These are phyloP conservation scores for Singerocomus rubriflavus DNA, from an alignment of 1,284 basidiomycete genomes.

Conservation along the genomic window DNA sequence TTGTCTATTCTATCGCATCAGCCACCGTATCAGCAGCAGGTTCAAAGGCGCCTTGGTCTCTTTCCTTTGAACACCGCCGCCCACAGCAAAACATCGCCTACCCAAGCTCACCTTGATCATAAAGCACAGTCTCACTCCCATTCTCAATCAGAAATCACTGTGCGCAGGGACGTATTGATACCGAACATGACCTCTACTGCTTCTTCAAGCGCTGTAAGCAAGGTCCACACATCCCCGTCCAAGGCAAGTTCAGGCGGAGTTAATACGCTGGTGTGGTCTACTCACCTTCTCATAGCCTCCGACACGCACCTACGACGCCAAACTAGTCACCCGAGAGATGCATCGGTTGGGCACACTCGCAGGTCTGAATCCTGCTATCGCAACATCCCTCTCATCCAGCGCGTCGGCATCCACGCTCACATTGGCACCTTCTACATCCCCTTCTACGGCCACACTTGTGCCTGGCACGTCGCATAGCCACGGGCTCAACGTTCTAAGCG, in stretches of 20 bases:
- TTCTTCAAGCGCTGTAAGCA: slow-evolving; percentile 26
- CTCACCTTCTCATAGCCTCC: slow-evolving; percentile 41
- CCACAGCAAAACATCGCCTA: slow-evolving; percentile 15
- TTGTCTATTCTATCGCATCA: slow-evolving; percentile 12
- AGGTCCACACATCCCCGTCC: slow-evolving; percentile 58
- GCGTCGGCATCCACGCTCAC: slow-evolving; percentile 38
- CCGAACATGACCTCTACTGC: slow-evolving; percentile 26
- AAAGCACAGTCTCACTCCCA: slow-evolving; percentile 11
- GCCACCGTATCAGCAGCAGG: slow-evolving; percentile 4
- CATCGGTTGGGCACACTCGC: slow-evolving; percentile 66
- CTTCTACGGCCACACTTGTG: slow-evolving; percentile 23
- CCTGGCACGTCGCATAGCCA: slow-evolving; percentile 22
- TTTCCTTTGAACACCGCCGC: slow-evolving; percentile 20
- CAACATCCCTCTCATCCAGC: slow-evolving; percentile 37
- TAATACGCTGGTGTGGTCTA: slow-evolving; percentile 5
- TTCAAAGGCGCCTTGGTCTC: slow-evolving; percentile 20
- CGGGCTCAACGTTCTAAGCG: slow-evolving; percentile 19
- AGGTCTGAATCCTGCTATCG: slow-evolving; percentile 40
- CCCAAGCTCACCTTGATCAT: slow-evolving; percentile 11
- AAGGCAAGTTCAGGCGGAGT: slow-evolving; percentile 47
- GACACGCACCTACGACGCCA: slow-evolving; percentile 66
- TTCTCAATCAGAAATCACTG: slow-evolving; percentile 18
- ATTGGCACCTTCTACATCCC: slow-evolving; percentile 27
- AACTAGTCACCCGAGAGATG: slow-evolving; percentile 74
- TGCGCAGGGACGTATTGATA: slow-evolving; percentile 8